These are phyloP conservation scores for Agroathelia rolfsii DNA, from an alignment of 1,284 basidiomycete genomes.

Conservation along the genomic window DNA sequence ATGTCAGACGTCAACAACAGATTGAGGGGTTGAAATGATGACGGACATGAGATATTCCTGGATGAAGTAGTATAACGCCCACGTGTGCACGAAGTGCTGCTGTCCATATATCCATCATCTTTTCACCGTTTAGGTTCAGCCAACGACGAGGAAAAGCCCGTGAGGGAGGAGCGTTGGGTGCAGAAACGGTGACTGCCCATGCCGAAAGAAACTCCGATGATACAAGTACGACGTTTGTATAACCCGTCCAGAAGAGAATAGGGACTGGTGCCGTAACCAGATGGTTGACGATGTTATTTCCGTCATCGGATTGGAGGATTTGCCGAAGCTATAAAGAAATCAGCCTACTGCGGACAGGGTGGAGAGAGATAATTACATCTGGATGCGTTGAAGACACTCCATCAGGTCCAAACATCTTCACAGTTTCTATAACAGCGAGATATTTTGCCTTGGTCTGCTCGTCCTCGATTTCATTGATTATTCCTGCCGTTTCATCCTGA, in stretches of 20 bases:
- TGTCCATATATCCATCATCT: conserved; percentile 56
- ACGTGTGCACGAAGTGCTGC: conserved; percentile 59
- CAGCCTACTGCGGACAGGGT: too few relatives aligned
- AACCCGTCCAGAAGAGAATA: conserved; percentile 61
- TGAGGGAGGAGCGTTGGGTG: conserved; percentile 29
- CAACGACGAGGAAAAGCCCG: conserved; percentile 62
- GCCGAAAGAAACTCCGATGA: conserved; percentile 32
- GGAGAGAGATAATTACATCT: too few relatives aligned
- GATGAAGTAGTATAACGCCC: conserved; percentile 54
- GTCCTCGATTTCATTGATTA: conserved; percentile 29
- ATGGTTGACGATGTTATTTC: conserved; percentile 27
- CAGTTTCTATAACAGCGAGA: too few relatives aligned
- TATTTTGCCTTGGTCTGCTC: too few relatives aligned
- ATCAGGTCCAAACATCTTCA: too few relatives aligned
- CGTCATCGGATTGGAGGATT: too few relatives aligned
- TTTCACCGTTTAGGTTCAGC: conserved; percentile 61
- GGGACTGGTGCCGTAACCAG: conserved; percentile 41
- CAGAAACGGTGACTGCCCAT: conserved; percentile 54
- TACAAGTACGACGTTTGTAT: conserved; percentile 40
- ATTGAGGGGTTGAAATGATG: conserved; percentile 1
- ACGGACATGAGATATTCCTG: conserved; percentile 67
- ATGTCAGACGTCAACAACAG: conserved; percentile 2
- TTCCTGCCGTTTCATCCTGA: conserved; percentile 27
- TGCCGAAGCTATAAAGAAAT: too few relatives aligned
- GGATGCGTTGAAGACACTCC: too few relatives aligned